These are phyloP conservation scores for Candida hungchunana DNA, from an alignment of 805 yeast species.

Conservation along the genomic window DNA sequence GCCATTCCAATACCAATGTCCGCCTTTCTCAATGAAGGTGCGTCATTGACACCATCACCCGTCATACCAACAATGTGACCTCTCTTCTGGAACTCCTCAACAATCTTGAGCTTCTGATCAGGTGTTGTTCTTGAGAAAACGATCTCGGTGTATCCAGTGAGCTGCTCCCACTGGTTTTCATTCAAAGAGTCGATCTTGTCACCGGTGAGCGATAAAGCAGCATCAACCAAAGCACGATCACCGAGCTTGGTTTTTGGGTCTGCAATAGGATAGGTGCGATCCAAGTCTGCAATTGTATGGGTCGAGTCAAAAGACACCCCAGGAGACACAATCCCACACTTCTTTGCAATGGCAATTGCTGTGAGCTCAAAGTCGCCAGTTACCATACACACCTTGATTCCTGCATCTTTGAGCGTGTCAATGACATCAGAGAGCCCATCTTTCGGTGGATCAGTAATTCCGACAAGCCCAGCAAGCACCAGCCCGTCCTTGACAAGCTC, in stretches of 20 bases:
- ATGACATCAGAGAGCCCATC: conserved; percentile 33
- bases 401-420: conserved; percentile 33
- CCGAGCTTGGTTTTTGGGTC: conserved; percentile 9
- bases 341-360: conserved; percentile 45
- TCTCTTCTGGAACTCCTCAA: conserved; percentile 46
- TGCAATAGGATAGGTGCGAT: conserved; percentile 9
- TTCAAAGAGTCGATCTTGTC: conserved; percentile 29
- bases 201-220: conserved; percentile 33
- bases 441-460: conserved; percentile 42
- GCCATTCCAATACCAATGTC: conserved; percentile 79
- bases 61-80: conserved; percentile 76
- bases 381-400: conserved; percentile 39
- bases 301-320: conserved; percentile 13
- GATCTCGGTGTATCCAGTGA: conserved; percentile 35
- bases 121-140: conserved; percentile 37
- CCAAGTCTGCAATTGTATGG: conserved; percentile 21
- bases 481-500: conserved; percentile 17
- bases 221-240: conserved; percentile 19
- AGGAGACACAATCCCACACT: conserved; percentile 33
- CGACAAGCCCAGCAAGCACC: conserved; percentile 36
- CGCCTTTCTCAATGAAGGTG: conserved; percentile 63
- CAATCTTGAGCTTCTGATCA: conserved; percentile 48
- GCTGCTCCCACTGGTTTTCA: conserved; percentile 40
- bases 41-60: conserved; percentile 63
- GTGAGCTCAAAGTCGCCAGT: conserved; percentile 54